A percentile compares a stretch with the other conserved stretches of the same genome.
These are phyloP conservation scores for Hypoxylon trugodes DNA, from an alignment of 495 filamentous ascomycete species.

Conservation along the genomic window DNA sequence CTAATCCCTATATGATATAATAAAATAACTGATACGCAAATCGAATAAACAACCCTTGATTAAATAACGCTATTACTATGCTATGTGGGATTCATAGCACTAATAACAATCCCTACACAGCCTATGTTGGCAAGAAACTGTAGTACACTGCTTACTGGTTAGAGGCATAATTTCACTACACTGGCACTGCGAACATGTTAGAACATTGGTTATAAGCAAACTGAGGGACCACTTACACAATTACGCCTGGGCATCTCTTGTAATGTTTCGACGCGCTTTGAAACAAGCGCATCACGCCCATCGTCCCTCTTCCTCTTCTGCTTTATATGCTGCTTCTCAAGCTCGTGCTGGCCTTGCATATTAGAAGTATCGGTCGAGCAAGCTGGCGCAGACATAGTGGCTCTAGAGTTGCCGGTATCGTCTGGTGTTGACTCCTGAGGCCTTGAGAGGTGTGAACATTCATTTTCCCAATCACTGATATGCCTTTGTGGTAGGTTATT, in stretches of 20 bases:
- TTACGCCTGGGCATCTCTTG: constrained; percentile 8
- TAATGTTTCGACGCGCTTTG: constrained; percentile 19
- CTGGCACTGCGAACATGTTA: constrained; percentile 33
- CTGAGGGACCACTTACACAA: constrained; percentile 24
- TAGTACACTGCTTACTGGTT: constrained; percentile 31
- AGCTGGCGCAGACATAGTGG: not conserved
- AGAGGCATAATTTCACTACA: constrained; percentile 35
- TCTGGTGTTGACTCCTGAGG: not conserved
- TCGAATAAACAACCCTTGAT: not conserved
- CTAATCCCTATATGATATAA: too few relatives aligned
- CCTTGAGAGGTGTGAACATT: constrained; percentile 27
- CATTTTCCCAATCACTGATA: constrained; percentile 50
- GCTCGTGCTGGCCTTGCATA: not conserved
- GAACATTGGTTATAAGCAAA: constrained; percentile 7
- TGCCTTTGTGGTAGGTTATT: constrained; percentile 36
- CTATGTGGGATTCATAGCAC: not conserved
- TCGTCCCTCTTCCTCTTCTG: constrained; percentile 43
- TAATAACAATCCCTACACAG: constrained; percentile 29
- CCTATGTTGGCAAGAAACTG: constrained; percentile 37
- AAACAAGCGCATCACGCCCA: not conserved
- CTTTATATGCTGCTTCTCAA: constrained; percentile 14
- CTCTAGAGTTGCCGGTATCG: constrained; percentile 19
- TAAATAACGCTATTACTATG: not conserved
- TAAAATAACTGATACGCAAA: too few relatives aligned
- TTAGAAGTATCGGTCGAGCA: not conserved